Conservation (phyloP, 768 basidiomycete genomes). For the Tricholoma hemisulphureum region DNA sequence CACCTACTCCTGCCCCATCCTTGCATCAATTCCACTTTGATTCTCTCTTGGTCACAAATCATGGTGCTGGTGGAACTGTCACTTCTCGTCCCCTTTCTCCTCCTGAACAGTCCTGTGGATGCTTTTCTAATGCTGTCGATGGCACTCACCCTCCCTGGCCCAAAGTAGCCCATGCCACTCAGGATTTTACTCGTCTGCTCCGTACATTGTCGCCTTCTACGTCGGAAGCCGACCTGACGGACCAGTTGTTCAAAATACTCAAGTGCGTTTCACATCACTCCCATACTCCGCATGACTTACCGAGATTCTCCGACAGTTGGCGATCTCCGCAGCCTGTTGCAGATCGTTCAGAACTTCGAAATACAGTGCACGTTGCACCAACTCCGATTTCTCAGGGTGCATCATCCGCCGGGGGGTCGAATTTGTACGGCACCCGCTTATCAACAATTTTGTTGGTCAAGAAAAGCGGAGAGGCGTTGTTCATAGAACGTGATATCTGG, state of each 20-base stretch:
- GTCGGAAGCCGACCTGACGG: slow-evolving; percentile 53
- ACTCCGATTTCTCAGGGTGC: slow-evolving; percentile 36
- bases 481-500: slow-evolving; percentile 76
- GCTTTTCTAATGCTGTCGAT: slow-evolving; percentile 76
- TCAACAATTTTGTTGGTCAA: slow-evolving; percentile 70
- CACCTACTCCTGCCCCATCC: too few species aligned
- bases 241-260: slow-evolving; percentile 62
- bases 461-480: slow-evolving; percentile 57
- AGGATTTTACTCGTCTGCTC: slow-evolving; percentile 45
- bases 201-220: slow-evolving; percentile 33
- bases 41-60: slow-evolving; percentile 63
- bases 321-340: slow-evolving; percentile 42
- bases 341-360: slow-evolving; percentile 53
- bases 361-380: slow-evolving; percentile 66
- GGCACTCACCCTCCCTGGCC: slow-evolving; percentile 65
- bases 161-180: slow-evolving; percentile 63
- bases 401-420: slow-evolving; percentile 10
- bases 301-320: slow-evolving; percentile 41
- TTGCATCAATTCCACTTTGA: slow-evolving; percentile 56
- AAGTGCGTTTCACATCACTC: slow-evolving; percentile 49
- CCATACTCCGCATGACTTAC: slow-evolving; percentile 25
- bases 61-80: slow-evolving; percentile 64
- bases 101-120: slow-evolving; percentile 51
- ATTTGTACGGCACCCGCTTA: slow-evolving; percentile 66
- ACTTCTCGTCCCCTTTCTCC: slow-evolving; percentile 49